phyloP scores from a whole-genome alignment of 2,329 filamentous ascomycete species.

The Scortechinia acanthostroma region DNA sequence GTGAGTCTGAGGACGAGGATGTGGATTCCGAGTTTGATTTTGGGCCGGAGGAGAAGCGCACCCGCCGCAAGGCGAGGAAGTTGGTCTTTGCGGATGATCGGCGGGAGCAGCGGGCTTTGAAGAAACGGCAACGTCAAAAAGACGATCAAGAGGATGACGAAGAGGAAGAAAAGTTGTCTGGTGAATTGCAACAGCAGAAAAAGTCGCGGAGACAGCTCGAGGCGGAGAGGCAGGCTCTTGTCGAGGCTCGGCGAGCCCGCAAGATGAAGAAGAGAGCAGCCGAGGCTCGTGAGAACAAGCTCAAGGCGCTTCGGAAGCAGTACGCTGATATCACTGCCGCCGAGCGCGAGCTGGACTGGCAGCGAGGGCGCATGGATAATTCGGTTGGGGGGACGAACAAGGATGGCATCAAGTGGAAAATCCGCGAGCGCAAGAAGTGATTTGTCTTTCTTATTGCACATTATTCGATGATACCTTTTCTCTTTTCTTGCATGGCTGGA shows the following conservation, averaged over 20 bases:
- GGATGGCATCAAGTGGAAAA: slow-evolving; percentile 56
- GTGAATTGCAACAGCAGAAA: too few species aligned
- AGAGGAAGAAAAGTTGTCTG: background rate
- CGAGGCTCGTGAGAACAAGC: slow-evolving; percentile 34
- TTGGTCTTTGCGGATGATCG: slow-evolving; percentile 46
- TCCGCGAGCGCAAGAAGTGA: slow-evolving; percentile 51
- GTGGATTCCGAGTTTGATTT: background rate
- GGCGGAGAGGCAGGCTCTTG: slow-evolving; percentile 25
- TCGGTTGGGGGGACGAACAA: slow-evolving; percentile 55
- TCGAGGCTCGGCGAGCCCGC: slow-evolving; percentile 24
- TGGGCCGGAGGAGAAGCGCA: slow-evolving; percentile 22
- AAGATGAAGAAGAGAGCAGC: slow-evolving; percentile 37
- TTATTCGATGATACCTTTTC: too few species aligned
- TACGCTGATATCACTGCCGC: slow-evolving; percentile 44
- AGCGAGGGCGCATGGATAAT: slow-evolving; percentile 54
- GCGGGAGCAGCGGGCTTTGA: slow-evolving; percentile 39
- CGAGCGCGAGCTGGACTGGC: slow-evolving; percentile 45
- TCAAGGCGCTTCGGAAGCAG: slow-evolving; percentile 42
- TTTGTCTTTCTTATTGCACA: slow-evolving; percentile 2
- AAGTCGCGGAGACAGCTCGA: slow-evolving; percentile 33
- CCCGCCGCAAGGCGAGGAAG: slow-evolving; percentile 49
- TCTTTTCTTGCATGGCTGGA: too few species aligned
- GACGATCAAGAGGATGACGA: background rate
- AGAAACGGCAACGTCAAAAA: background rate
- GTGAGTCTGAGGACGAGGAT: slow-evolving; percentile 9